Percentiles rank a stretch among this genome's conserved stretches.
Conservation (phyloP, 1,284 basidiomycete species). For the Rhodotorula sp. region DNA sequence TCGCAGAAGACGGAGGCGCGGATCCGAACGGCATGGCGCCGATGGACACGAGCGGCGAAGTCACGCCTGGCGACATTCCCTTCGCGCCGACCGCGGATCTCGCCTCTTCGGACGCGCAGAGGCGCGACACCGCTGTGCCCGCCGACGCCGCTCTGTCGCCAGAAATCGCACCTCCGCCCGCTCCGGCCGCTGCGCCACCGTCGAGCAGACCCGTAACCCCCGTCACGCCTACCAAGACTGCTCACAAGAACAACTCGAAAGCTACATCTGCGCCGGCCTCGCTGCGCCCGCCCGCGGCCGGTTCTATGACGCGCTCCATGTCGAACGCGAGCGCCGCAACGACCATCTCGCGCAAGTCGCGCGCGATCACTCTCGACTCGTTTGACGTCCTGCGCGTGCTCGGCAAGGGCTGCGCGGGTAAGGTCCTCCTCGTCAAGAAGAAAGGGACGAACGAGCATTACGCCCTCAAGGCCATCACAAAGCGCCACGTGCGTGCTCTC, state of each 20-base stretch:
- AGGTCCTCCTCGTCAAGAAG: slow-evolving; percentile 61
- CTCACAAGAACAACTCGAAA: no score
- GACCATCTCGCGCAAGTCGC: slow-evolving; percentile 7
- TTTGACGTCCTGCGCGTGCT: slow-evolving; percentile 95
- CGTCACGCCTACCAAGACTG: no score
- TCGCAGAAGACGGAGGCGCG: no score
- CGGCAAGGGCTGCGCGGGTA: slow-evolving; percentile 94
- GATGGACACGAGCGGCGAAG: neutral
- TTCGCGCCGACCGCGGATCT: no score
- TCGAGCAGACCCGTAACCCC: no score
- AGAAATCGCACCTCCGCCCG: no score
- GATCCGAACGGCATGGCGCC: neutral
- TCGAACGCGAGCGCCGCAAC: slow-evolving; percentile 4
- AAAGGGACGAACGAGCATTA: slow-evolving; percentile 70
- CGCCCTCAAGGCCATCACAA: slow-evolving; percentile 95
- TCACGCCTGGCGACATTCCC: neutral
- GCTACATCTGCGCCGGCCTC: no score
- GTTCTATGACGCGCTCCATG: slow-evolving; percentile 14
- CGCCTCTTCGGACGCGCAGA: no score
- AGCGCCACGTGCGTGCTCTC: slow-evolving; percentile 56
- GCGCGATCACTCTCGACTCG: slow-evolving; percentile 64
- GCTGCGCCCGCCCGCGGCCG: neutral
- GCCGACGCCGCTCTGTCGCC: no score
- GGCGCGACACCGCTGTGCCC: no score
- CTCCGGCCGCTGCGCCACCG: no score